Evolutionary conservation across 768 basidiomycete species (phyloP).

Genomic region (Tylopilus rubrobrunneus): DNA sequence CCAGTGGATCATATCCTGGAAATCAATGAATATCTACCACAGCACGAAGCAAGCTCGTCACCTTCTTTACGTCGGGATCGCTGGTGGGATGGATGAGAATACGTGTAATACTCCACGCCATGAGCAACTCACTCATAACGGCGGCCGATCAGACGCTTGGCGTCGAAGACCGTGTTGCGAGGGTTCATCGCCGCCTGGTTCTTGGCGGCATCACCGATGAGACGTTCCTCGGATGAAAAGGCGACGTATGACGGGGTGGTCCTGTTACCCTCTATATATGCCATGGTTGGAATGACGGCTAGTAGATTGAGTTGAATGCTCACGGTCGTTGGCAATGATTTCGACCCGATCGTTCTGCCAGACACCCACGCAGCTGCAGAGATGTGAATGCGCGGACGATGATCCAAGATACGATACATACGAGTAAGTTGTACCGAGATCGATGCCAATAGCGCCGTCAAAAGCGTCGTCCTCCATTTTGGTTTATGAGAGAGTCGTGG

Average conservation of each 20-base stretch:
- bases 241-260: constrained; percentile 99
- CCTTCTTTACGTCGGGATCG: constrained; percentile 93
- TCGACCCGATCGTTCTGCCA: constrained; percentile 99
- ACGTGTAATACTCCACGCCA: not conserved
- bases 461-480: constrained; percentile 80
- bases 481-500: constrained; percentile 32
- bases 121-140: constrained; percentile 74
- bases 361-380: constrained; percentile 88
- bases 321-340: constrained; percentile 96
- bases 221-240: constrained; percentile 92
- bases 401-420: constrained; percentile 35
- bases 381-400: constrained; percentile 22
- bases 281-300: not conserved
- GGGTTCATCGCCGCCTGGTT: constrained; percentile 99
- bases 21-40: not conserved
- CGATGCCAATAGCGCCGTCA: constrained; percentile 96
- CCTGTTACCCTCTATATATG: constrained; percentile 83
- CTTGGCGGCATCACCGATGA: constrained; percentile 98
- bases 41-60: constrained; percentile 2
- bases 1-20: constrained; percentile 93
- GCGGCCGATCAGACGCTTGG: constrained; percentile 97
- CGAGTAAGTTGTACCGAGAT: constrained; percentile 98
- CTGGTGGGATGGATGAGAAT: constrained; percentile 35
- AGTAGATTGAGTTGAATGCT: constrained; percentile 30
- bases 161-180: constrained; percentile 97